Percentiles rank a stretch among this genome's conserved stretches.
Evolutionary conservation across 352 stramenopile species (phyloP).

Genomic region (Phytopythium oedochilum): DNA sequence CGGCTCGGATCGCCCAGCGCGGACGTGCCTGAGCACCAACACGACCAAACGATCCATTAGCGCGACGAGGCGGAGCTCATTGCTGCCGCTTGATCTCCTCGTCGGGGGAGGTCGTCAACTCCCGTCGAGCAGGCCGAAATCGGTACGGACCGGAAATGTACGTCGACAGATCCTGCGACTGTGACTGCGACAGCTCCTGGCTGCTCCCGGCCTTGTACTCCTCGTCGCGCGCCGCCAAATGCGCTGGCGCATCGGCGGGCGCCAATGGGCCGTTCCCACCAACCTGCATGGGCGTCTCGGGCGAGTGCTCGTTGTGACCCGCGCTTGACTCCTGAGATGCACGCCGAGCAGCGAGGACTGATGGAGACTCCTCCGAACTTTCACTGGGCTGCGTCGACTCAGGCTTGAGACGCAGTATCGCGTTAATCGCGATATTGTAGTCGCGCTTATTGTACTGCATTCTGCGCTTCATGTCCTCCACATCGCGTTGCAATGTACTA

Average conservation of each 20-base stretch:
- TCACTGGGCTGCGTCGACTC: neutral
- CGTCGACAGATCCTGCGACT: neutral
- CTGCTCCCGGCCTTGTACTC: constrained; percentile 1
- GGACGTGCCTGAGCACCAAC: neutral
- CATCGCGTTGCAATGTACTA: no score
- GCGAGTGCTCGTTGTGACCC: constrained; percentile 20
- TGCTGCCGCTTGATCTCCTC: constrained; percentile 17
- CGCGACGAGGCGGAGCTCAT: neutral
- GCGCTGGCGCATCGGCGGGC: neutral
- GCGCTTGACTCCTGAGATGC: constrained; percentile 14
- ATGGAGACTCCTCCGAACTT: constrained; percentile 2
- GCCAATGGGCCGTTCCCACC: no score
- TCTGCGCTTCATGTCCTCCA: no score
- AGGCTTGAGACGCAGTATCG: no score
- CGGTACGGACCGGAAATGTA: constrained; percentile 1
- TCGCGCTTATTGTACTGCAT: no score
- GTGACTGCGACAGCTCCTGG: constrained; percentile 7
- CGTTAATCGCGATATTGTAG: no score
- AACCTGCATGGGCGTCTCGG: neutral
- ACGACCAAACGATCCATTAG: neutral
- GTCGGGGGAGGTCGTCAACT: constrained; percentile 4
- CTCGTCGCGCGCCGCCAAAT: neutral
- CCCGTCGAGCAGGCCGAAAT: neutral
- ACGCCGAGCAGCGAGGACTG: constrained; percentile 4
- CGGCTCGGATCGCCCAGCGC: neutral